Conservation (phyloP, 2,329 filamentous ascomycete genomes). For the Xenoacremonium recifei region DNA sequence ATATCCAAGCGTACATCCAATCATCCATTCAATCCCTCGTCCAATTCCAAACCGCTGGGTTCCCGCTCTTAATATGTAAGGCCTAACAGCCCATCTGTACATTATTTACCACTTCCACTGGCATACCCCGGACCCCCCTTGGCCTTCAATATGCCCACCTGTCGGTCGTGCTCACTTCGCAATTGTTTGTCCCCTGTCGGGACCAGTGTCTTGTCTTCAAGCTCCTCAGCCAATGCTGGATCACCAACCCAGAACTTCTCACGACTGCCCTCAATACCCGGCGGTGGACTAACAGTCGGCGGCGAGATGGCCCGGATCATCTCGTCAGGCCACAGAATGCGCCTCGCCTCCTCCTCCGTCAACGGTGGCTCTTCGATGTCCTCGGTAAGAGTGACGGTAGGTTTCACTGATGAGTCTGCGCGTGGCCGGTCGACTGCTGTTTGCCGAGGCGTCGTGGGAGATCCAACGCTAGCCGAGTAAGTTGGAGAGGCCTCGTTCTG, state of each 20-base stretch:
- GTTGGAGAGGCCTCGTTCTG: slow-evolving; percentile 18
- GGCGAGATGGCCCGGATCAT: slow-evolving; percentile 15
- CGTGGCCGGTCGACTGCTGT: slow-evolving; percentile 7
- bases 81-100: slow-evolving; percentile 1
- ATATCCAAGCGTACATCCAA: too few species aligned
- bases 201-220: slow-evolving; percentile 40
- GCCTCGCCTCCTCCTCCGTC: slow-evolving; percentile 38
- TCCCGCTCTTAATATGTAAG: not conserved
- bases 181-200: slow-evolving; percentile 34
- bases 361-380: slow-evolving; percentile 31
- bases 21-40: too few species aligned
- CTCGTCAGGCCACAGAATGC: slow-evolving; percentile 39
- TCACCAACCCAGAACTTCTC: slow-evolving; percentile 42
- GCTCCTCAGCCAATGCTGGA: slow-evolving; percentile 24
- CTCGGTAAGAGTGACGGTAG: slow-evolving; percentile 10
- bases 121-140: slow-evolving; percentile 7
- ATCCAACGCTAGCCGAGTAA: slow-evolving; percentile 14
- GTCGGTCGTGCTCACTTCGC: slow-evolving; percentile 30
- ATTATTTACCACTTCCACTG: slow-evolving; percentile 14
- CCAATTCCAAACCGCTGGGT: too few species aligned
- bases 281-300: slow-evolving; percentile 4
- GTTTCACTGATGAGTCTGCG: slow-evolving; percentile 5
- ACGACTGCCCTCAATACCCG: slow-evolving; percentile 25
- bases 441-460: slow-evolving; percentile 20
- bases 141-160: slow-evolving; percentile 24